Conservation (phyloP, 805 yeast genomes). For the Komagataella ulmi region DNA sequence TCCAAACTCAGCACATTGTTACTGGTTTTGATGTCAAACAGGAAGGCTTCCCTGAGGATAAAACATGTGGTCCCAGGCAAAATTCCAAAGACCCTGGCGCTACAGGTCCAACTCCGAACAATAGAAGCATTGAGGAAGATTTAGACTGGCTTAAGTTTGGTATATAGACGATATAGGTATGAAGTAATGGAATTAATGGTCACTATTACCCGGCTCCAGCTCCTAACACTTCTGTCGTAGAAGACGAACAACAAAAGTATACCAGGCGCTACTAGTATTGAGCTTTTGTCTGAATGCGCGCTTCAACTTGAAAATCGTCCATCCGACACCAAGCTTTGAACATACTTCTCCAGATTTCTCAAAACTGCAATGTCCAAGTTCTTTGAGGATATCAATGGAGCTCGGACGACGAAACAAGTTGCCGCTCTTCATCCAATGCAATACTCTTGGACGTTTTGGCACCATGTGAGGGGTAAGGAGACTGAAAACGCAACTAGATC, state of each 20-base stretch:
- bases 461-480: slow-evolving; percentile 22
- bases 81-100: background rate
- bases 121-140: background rate
- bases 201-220: background rate
- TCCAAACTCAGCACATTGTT: background rate
- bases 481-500: slow-evolving; percentile 7
- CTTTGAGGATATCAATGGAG: slow-evolving; percentile 1
- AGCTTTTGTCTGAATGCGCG: background rate
- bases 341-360: background rate
- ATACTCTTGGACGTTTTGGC: slow-evolving; percentile 38
- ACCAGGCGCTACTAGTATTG: background rate
- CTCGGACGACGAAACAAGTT: slow-evolving; percentile 8
- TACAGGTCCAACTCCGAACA: background rate
- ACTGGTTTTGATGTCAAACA: background rate
- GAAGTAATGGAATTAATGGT: background rate
- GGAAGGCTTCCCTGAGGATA: background rate
- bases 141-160: background rate
- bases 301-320: background rate
- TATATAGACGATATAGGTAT: background rate
- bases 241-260: too few relatives aligned
- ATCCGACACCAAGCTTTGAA: background rate
- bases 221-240: too few relatives aligned
- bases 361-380: slow-evolving; percentile 1
- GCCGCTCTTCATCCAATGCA: slow-evolving; percentile 21
- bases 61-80: background rate